phyloP scores from a whole-genome alignment of 2,329 filamentous ascomycete genomes.

The Chaetomium sp. region DNA sequence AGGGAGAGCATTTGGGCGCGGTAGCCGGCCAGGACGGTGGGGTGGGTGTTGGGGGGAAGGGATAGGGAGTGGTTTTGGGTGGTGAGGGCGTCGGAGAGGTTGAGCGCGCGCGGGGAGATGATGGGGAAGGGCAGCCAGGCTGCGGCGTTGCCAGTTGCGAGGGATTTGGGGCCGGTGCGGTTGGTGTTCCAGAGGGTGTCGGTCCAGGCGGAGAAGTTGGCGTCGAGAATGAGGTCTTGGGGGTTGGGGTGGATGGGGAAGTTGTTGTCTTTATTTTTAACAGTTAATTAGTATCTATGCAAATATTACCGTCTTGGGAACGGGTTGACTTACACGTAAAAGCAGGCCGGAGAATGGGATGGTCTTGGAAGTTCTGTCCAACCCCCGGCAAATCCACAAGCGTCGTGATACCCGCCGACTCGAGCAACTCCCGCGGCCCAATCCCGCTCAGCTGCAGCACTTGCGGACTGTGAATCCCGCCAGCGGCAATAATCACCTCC shows the following conservation, averaged over 20 bases:
- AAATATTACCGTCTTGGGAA: too few species aligned
- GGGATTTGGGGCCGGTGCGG: constrained; percentile 27
- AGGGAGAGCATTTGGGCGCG: constrained; percentile 28
- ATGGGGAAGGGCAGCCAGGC: constrained; percentile 31
- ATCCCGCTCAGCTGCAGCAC: constrained; percentile 39
- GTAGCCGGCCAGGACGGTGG: constrained; percentile 34
- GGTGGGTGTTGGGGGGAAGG: constrained; percentile 29
- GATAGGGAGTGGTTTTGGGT: constrained; percentile 30
- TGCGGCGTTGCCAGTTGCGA: constrained; percentile 27
- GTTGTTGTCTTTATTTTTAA: constrained; percentile 12
- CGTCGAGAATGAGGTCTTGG: constrained; percentile 27
- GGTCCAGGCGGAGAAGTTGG: constrained; percentile 29
- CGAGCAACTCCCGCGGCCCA: constrained; percentile 31
- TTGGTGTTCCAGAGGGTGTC: constrained; percentile 17
- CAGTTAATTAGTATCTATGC: not conserved
- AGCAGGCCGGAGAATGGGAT: constrained; percentile 25
- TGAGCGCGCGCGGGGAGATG: constrained; percentile 23
- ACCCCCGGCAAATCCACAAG: constrained; percentile 54
- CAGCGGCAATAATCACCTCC: constrained; percentile 38
- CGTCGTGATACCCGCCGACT: constrained; percentile 42
- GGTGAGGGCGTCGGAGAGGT: constrained; percentile 24
- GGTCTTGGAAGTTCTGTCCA: constrained; percentile 42
- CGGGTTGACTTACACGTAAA: constrained; percentile 12
- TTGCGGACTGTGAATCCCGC: constrained; percentile 37
- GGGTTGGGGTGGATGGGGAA: constrained; percentile 27